Evolutionary conservation across 1,284 basidiomycete species (phyloP).

Genomic region (Coniferiporia sulphurascens): DNA sequence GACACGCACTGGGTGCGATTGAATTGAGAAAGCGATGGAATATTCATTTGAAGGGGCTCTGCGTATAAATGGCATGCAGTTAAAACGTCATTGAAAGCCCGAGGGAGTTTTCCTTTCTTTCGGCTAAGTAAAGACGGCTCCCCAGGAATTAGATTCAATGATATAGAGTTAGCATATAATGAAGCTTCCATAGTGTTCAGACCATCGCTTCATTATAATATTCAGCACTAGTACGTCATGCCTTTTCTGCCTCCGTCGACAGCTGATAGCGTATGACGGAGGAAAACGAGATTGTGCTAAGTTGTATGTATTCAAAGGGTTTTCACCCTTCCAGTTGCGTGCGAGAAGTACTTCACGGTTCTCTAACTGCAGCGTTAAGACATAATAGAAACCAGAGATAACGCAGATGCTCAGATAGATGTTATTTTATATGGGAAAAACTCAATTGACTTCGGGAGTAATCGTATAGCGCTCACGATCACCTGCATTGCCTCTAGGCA

Average conservation of each 20-base stretch:
- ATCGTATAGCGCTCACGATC: no score
- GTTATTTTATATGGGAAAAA: background rate
- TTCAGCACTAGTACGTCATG: background rate
- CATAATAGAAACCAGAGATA: background rate
- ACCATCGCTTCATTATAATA: background rate
- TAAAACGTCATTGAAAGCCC: no score
- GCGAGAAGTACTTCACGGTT: background rate
- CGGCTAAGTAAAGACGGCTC: background rate
- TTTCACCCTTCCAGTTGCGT: no score
- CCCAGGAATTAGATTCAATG: background rate
- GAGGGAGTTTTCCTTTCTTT: no score
- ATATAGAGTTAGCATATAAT: background rate
- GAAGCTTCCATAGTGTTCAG: background rate
- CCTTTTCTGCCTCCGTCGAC: background rate
- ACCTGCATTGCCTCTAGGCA: background rate
- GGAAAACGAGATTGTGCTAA: background rate
- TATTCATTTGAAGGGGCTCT: no score
- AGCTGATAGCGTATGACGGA: background rate
- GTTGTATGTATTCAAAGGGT: no score
- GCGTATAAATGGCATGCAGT: no score
- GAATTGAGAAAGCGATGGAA: no score
- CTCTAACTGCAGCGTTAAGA: background rate
- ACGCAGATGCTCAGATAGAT: background rate
- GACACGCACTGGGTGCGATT: no score
- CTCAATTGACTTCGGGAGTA: background rate